These are phyloP conservation scores for Monilinia fructicola DNA, from an alignment of 2,329 filamentous ascomycete species.

Conservation along the genomic window DNA sequence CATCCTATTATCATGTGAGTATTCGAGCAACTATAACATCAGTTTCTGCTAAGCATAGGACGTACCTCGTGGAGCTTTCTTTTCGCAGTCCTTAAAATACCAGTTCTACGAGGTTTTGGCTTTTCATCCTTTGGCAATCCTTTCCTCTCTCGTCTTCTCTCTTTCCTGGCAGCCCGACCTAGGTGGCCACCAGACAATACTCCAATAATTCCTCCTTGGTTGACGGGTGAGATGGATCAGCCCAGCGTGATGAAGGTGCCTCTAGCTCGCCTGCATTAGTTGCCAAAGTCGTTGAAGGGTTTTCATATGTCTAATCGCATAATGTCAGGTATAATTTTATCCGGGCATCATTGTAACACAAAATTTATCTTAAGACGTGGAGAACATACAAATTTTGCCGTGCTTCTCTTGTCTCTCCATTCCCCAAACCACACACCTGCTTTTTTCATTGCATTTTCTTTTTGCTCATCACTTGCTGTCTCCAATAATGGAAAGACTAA, in stretches of 20 bases:
- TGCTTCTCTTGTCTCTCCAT: constrained; percentile 38
- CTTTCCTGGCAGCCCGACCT: constrained; percentile 30
- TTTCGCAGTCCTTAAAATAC: constrained; percentile 21
- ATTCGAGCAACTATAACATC: background rate
- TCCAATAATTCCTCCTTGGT: constrained; percentile 47
- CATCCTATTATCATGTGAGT: constrained; percentile 42
- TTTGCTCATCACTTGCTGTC: constrained; percentile 34
- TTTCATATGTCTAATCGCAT: constrained; percentile 32
- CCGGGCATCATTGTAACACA: no score
- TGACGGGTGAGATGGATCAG: constrained; percentile 52
- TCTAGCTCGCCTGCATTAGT: constrained; percentile 30
- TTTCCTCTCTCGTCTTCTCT: constrained; percentile 9
- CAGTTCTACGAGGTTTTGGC: constrained; percentile 13
- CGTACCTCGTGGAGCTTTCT: constrained; percentile 24
- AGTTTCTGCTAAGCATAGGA: constrained; percentile 15
- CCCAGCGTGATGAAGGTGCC: constrained; percentile 49
- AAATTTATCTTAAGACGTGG: background rate
- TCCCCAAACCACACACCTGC: constrained; percentile 42
- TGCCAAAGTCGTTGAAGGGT: constrained; percentile 45
- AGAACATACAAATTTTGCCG: constrained; percentile 41
- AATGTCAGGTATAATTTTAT: background rate
- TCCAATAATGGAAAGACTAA: constrained; percentile 45
- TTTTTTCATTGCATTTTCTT: constrained; percentile 40
- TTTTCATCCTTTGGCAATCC: constrained; percentile 13
- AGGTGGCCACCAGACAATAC: constrained; percentile 47